These are phyloP conservation scores for Bromus sterilis DNA, from an alignment of 176 grass and related monocot genomes.

Conservation along the genomic window DNA sequence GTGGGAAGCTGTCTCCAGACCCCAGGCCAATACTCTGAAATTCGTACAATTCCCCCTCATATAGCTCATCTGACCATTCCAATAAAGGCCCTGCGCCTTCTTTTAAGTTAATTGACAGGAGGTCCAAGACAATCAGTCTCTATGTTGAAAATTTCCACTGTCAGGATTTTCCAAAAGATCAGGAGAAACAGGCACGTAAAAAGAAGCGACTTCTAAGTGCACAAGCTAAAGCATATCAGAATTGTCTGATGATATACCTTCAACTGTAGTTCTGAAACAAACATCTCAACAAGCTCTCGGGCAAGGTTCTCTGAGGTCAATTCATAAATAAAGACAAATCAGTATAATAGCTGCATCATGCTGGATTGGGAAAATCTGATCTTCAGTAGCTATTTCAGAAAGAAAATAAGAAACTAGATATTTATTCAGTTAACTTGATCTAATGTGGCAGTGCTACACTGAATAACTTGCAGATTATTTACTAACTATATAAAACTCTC, in stretches of 20 bases:
- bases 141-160: conserved; percentile 32
- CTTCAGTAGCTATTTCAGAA: neutral
- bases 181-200: neutral
- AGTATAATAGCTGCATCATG: conserved; percentile 5
- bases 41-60: conserved; percentile 51
- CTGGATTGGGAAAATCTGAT: neutral
- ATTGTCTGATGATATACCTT: conserved; percentile 39
- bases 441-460: neutral
- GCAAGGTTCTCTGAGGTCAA: conserved; percentile 62
- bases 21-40: conserved; percentile 48
- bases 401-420: conserved; percentile 1
- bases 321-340: neutral
- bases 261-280: conserved; percentile 59
- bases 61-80: conserved; percentile 58
- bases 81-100: conserved; percentile 13
- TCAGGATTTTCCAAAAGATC: neutral
- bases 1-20: conserved; percentile 32
- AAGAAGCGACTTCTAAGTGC: neutral
- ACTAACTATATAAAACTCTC: neutral
- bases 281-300: conserved; percentile 71
- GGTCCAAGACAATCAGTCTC: conserved; percentile 58
- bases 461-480: neutral
- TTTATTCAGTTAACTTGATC: conserved; percentile 4
- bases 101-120: conserved; percentile 45
- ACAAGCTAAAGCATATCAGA: conserved; percentile 9